These are phyloP conservation scores for Aspergillus vadensis DNA, from an alignment of 2,329 filamentous ascomycete species.

Conservation along the genomic window DNA sequence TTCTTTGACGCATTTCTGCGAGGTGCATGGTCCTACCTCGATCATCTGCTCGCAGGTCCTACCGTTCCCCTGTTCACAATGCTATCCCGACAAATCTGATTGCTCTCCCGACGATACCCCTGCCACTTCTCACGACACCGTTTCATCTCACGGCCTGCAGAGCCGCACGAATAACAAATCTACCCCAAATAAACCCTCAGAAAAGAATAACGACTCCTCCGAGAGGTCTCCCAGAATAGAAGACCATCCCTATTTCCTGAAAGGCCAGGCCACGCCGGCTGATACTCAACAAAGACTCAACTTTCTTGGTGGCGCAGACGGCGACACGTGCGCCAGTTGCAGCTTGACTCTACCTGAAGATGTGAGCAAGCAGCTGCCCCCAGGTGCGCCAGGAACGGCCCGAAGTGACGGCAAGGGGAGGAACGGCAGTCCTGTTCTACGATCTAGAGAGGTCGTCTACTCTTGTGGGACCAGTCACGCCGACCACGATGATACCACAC, in stretches of 20 bases:
- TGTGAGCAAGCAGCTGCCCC: conserved; percentile 56
- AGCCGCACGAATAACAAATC: conserved; percentile 21
- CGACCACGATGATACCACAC: conserved; percentile 38
- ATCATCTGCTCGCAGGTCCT: conserved; percentile 63
- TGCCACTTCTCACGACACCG: conserved; percentile 34
- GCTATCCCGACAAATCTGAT: conserved; percentile 45
- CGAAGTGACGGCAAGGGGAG: conserved; percentile 51
- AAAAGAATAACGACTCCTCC: conserved; percentile 18
- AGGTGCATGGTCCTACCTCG: conserved; percentile 63
- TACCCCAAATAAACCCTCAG: conserved; percentile 17
- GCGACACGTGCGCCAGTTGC: conserved; percentile 60
- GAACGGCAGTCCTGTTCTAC: conserved; percentile 57
- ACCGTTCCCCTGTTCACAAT: conserved; percentile 57
- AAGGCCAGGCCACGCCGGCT: conserved; percentile 36
- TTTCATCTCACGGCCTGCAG: conserved; percentile 29
- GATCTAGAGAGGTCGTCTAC: conserved; percentile 56
- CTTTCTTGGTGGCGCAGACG: conserved; percentile 47
- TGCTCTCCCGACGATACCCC: conserved; percentile 47
- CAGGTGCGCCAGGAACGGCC: conserved; percentile 55
- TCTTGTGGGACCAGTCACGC: conserved; percentile 49
- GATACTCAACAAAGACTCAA: conserved; percentile 49
- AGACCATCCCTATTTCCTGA: conserved; percentile 56
- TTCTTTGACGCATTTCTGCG: conserved; percentile 64
- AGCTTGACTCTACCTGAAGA: conserved; percentile 57
- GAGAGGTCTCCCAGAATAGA: conserved; percentile 42